These are phyloP conservation scores for Adansonia grandidieri DNA, from an alignment of 441 rosid species.

Conservation along the genomic window DNA sequence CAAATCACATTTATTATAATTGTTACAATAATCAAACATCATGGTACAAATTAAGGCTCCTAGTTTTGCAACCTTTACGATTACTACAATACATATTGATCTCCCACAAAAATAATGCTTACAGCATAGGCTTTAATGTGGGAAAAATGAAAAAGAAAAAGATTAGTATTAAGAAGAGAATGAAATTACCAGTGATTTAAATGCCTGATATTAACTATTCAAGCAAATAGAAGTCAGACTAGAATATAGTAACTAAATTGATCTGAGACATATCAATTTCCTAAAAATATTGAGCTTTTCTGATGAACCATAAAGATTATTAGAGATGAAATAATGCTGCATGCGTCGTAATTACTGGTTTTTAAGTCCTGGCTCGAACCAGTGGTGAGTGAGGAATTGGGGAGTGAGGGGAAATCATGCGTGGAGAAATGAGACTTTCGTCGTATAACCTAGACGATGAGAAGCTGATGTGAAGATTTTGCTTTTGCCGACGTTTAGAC, in stretches of 20 bases:
- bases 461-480: conserved; percentile 45
- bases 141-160: background rate
- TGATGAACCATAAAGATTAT: background rate
- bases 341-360: background rate
- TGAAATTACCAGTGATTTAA: too few relatives aligned
- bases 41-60: background rate
- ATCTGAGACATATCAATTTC: background rate
- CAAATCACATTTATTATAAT: background rate
- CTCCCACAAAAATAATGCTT: conserved; percentile 22
- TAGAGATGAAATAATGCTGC: background rate
- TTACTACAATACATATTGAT: background rate
- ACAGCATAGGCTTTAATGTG: background rate
- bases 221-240: background rate
- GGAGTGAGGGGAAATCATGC: conserved; percentile 54
- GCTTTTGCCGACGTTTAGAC: conserved; percentile 37
- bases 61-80: background rate
- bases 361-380: conserved; percentile 38
- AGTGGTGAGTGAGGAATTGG: conserved; percentile 58
- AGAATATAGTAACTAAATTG: background rate
- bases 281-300: background rate
- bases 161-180: background rate
- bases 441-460: conserved; percentile 41
- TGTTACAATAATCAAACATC: background rate
- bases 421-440: conserved; percentile 47
- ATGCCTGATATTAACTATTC: too few relatives aligned